Percentiles rank a stretch among this genome's conserved stretches.
These are phyloP conservation scores for Cutaneotrichosporon mucoides DNA, from an alignment of 1,284 basidiomycete species.

Conservation along the genomic window DNA sequence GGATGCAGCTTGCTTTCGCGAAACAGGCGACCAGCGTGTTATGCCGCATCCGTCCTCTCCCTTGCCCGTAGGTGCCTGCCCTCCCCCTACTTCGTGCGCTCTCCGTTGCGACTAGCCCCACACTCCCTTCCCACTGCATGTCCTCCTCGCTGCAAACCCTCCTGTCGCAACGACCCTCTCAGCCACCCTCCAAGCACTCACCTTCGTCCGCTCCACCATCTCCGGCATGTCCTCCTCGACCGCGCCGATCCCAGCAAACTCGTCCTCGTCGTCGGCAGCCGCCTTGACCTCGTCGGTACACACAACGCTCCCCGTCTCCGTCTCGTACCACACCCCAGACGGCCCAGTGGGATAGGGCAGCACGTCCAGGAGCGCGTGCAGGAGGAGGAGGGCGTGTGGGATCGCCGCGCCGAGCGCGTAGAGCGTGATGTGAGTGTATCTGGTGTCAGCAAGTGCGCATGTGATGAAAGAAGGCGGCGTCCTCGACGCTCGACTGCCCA, in stretches of 20 bases:
- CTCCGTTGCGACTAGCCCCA: too few species aligned
- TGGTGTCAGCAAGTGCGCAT: slow-evolving; percentile 61
- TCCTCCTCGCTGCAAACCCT: too few species aligned
- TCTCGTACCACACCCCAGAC: slow-evolving; percentile 63
- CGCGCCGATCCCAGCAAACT: slow-evolving; percentile 11
- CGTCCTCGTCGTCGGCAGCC: not conserved
- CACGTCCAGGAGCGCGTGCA: slow-evolving; percentile 66
- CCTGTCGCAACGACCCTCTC: too few species aligned
- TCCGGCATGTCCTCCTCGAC: slow-evolving; percentile 3
- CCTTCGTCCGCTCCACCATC: slow-evolving; percentile 7
- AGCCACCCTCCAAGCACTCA: not conserved
- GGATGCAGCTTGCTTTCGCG: too few species aligned
- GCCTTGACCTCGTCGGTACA: slow-evolving; percentile 68
- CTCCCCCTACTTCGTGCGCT: too few species aligned
- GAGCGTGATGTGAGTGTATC: slow-evolving; percentile 61
- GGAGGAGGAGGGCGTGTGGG: slow-evolving; percentile 68
- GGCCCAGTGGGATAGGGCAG: slow-evolving; percentile 59
- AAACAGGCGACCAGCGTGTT: too few species aligned
- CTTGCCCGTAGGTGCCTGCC: too few species aligned
- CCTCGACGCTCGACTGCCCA: slow-evolving; percentile 49
- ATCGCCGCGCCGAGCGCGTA: slow-evolving; percentile 84
- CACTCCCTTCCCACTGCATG: too few species aligned
- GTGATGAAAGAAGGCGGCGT: slow-evolving; percentile 25
- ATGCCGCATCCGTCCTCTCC: too few species aligned
- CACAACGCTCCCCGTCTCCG: slow-evolving; percentile 69